Base-by-base conservation (phyloP, 306 rosid genomes). In the Vicia sativa region DNA sequence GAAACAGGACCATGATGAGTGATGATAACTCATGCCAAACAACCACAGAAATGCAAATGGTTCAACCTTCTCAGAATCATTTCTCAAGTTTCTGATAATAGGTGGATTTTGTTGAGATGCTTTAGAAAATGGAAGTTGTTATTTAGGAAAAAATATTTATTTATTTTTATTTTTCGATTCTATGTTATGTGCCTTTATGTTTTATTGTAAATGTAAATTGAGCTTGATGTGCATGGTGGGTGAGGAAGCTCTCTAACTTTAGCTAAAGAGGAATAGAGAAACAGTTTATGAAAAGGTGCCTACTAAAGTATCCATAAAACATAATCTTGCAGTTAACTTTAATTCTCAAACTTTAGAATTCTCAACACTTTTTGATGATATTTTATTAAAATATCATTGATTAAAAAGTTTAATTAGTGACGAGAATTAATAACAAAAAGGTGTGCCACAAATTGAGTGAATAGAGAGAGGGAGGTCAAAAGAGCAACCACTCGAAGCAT, bases 21-120 rank as follows among this genome's bases (percentile, higher is more conserved):
- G 96, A 92, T 29, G 93, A 92, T 4, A 86, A 80, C 48, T 89
- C 96, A 21, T 87, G 93, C 78, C 98, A 89, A 81, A 87, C 95
- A 35, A 61, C 89, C 6, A 84, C 91, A 2, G 92, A 89, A 55
- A 65, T 92, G 74, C 96, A 90, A 53, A 83, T 87, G 84, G 81
- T 87, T 67, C 96, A 87, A 67, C 78, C 74, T 53, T 77, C 87
- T 42, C 95, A 87, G 53, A 69, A 86, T 71, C 84, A 82, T 66
- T 87, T 89, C 84, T 44, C 95, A 0, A 77, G 53, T 75, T 89
- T 87, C 79, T 86, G 80, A 85, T 62, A 65, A 15, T 14, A 9
- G 23, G 12, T 79, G 70, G 78, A 48, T 71, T 75, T 77, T 7
- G 7, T 66, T 60, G 50, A 34, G 58, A 49, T 46, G 28, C 71